Base-by-base conservation (phyloP, 129 eudicot genomes). In the Tagetes patula region DNA sequence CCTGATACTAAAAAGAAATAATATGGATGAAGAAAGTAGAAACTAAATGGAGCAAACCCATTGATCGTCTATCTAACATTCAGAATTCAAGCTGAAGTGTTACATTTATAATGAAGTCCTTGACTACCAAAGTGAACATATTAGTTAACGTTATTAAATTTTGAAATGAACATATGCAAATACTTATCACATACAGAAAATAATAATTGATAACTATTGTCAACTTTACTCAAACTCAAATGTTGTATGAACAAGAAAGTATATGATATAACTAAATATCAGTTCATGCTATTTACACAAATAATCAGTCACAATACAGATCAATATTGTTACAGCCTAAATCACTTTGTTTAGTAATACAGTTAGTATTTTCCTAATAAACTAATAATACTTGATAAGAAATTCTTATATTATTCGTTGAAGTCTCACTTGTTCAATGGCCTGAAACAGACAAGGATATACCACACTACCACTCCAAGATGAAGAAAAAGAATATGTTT, bases 61-160 rank as follows among this genome's bases (percentile, higher is more conserved):
- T 31, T 46, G 30, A 32, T 43, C 1, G 71, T 47, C 59, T 47
- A 67, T 45, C 40, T 20, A 30, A 27, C 55, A 30, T 31, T 65
- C 70, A n/a, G 50, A 31, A 67, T 67, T 33, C 34, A 8, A 43
- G 31, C n/a, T 68, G 72, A 47, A 45, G 59, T 48, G 9, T 43
- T 38, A 10, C 11, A 46, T 11, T 46, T 67, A 20, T 30, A 8
- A 31, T n/a, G 31, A 58, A 58, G 38, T 34, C 40, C 39, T 58
- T 58, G 64, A 58, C 40, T 32, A 32, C 39, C 38, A 31, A 56
- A 31, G 63, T 56, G 61, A 6, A 5, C 39, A 56, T 56, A 31
- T 56, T 8, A 58, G 8, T 10, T 9, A 59, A 32, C 6, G 31
- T 0, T 59, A 55, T 8, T 10, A 55, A 3, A 3, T 55, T 55